A percentile compares a stretch with the other conserved stretches of the same genome.
phyloP scores from a whole-genome alignment of 495 filamentous ascomycete species.

The Emericellopsis terricola region DNA sequence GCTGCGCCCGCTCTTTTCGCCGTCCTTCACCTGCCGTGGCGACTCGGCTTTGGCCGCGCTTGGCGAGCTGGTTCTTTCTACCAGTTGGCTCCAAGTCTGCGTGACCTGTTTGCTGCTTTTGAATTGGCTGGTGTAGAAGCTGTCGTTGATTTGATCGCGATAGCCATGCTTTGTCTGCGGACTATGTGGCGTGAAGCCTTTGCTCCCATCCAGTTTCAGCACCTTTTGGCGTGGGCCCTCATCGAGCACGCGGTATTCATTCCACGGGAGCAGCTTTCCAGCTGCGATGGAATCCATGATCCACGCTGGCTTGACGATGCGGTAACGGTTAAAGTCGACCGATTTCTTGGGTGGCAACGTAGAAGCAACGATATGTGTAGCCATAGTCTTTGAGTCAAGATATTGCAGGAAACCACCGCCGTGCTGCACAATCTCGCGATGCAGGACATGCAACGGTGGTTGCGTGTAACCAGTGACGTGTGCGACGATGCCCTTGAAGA shows the following conservation, averaged over 20 bases:
- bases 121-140: conserved; percentile 65
- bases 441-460: conserved; percentile 73
- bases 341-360: conserved; percentile 81
- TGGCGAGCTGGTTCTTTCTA: neutral
- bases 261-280: conserved; percentile 70
- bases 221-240: conserved; percentile 63
- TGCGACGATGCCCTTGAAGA: conserved; percentile 79
- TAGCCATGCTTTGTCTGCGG: conserved; percentile 36
- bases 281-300: conserved; percentile 73
- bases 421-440: conserved; percentile 70
- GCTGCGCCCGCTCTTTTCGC: neutral
- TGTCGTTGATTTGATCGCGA: conserved; percentile 52
- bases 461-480: conserved; percentile 91
- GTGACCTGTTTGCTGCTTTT: conserved; percentile 10
- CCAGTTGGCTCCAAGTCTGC: neutral
- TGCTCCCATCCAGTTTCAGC: conserved; percentile 47
- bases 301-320: conserved; percentile 95
- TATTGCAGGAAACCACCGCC: conserved; percentile 90
- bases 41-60: neutral
- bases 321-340: conserved; percentile 67
- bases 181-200: conserved; percentile 41
- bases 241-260: conserved; percentile 61
- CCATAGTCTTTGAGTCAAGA: conserved; percentile 79
- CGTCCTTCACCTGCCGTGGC: too few relatives aligned
- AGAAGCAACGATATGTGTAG: conserved; percentile 89